Conservation (phyloP, 768 basidiomycete genomes). For the Panaeolus cyanescens region DNA sequence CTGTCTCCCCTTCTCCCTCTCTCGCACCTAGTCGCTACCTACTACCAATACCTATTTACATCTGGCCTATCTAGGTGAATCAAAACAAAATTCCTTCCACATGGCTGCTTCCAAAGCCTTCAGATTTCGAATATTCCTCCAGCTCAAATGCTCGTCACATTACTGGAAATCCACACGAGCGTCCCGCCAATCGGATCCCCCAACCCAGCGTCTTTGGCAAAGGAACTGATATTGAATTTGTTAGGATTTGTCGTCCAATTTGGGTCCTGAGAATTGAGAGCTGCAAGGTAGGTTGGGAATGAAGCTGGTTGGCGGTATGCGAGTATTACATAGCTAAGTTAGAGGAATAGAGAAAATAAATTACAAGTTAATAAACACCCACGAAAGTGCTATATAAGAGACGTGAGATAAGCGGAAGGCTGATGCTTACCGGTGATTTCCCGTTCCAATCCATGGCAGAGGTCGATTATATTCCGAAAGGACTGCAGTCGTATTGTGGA, state of each 20-base stretch:
- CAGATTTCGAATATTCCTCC: too few relatives aligned
- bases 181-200: background rate
- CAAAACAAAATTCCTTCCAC: too few relatives aligned
- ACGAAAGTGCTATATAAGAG: background rate
- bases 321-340: background rate
- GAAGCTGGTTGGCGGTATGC: background rate
- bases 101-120: too few relatives aligned
- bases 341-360: background rate
- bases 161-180: background rate
- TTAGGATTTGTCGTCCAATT: background rate
- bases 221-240: background rate
- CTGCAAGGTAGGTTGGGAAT: background rate
- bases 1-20: too few relatives aligned
- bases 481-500: background rate
- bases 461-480: background rate
- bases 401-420: background rate
- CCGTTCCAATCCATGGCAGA: background rate
- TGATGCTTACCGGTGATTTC: background rate
- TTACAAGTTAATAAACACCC: background rate
- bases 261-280: background rate
- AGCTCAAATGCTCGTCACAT: too few relatives aligned
- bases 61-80: too few relatives aligned
- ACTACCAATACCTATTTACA: too few relatives aligned
- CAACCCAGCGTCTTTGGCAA: background rate
- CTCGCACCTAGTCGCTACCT: too few relatives aligned